Evolutionary conservation across 352 stramenopile genomes (phyloP).

Genomic region (Phytophthora lateralis): DNA sequence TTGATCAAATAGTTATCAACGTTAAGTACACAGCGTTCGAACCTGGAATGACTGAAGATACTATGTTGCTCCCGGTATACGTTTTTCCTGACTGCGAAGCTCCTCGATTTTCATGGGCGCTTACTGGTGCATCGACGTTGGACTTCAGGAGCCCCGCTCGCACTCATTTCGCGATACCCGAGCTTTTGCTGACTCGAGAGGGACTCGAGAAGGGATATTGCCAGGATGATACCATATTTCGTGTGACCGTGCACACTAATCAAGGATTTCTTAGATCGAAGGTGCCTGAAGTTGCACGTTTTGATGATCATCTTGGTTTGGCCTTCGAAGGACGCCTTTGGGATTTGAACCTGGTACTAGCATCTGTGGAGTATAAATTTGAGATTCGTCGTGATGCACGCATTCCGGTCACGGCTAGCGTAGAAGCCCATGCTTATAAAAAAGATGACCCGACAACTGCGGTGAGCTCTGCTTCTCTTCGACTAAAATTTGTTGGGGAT

Average conservation of each 20-base stretch:
- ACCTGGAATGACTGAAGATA: constrained; percentile 11
- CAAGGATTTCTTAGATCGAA: constrained; percentile 11
- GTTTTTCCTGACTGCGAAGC: constrained; percentile 16
- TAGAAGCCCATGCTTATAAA: constrained; percentile 11
- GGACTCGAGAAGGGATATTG: constrained; percentile 38
- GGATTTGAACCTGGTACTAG: constrained; percentile 21
- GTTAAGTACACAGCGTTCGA: constrained; percentile 9
- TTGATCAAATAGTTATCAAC: constrained; percentile 45
- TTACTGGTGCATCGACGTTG: constrained; percentile 11
- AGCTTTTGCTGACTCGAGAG: constrained; percentile 19
- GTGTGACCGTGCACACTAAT: constrained; percentile 10
- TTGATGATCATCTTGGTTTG: neutral
- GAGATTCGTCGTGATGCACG: constrained; percentile 10
- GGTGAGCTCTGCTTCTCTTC: constrained; percentile 15
- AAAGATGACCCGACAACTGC: neutral
- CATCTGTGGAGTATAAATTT: constrained; percentile 24
- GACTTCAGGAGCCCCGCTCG: constrained; percentile 1
- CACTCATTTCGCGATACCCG: constrained; percentile 12
- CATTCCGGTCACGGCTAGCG: constrained; percentile 7
- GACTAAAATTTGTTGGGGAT: constrained; percentile 18
- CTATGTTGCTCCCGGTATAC: constrained; percentile 16
- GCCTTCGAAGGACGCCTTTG: constrained; percentile 21
- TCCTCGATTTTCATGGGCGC: constrained; percentile 14
- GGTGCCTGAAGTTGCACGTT: neutral
- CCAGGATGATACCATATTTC: constrained; percentile 25